Conservation (phyloP, 2,329 filamentous ascomycete genomes). For the Ceratocystiopsis brevicomis region DNA sequence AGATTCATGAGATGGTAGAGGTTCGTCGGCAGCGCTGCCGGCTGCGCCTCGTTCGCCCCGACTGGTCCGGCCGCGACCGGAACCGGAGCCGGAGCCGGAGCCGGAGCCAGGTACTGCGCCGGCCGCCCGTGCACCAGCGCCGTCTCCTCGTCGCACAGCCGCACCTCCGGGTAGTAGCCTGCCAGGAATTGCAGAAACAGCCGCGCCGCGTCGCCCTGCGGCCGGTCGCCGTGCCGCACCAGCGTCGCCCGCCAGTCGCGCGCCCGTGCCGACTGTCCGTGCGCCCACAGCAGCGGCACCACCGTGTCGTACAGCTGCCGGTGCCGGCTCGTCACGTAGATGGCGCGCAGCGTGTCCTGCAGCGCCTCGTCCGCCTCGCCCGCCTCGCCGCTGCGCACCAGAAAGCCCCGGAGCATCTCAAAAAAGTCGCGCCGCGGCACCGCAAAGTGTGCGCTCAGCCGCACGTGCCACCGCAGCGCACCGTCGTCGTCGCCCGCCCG, state of each 20-base stretch:
- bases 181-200: conserved; percentile 30
- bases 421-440: conserved; percentile 23
- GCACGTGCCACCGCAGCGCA: conserved; percentile 29
- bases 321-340: conserved; percentile 26
- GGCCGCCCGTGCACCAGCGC: conserved; percentile 5
- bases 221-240: conserved; percentile 22
- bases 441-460: conserved; percentile 23
- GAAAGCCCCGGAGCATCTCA: conserved; percentile 22
- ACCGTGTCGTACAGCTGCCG: conserved; percentile 30
- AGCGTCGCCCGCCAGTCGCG: conserved; percentile 28
- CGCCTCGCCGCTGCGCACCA: too few relatives aligned
- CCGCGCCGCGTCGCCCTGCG: conserved; percentile 20
- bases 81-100: neutral
- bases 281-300: conserved; percentile 29
- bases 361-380: conserved; percentile 18
- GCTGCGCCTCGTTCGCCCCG: too few relatives aligned
- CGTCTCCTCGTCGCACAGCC: conserved; percentile 21
- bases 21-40: conserved; percentile 1
- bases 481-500: conserved; percentile 18
- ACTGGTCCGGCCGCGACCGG: neutral
- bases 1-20: conserved; percentile 12
- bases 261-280: conserved; percentile 26
- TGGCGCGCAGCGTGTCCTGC: conserved; percentile 21
- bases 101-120: neutral
- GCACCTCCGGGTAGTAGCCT: conserved; percentile 25